Evolutionary conservation across 805 yeast genomes (phyloP).

Genomic region (Candida patagonica): DNA sequence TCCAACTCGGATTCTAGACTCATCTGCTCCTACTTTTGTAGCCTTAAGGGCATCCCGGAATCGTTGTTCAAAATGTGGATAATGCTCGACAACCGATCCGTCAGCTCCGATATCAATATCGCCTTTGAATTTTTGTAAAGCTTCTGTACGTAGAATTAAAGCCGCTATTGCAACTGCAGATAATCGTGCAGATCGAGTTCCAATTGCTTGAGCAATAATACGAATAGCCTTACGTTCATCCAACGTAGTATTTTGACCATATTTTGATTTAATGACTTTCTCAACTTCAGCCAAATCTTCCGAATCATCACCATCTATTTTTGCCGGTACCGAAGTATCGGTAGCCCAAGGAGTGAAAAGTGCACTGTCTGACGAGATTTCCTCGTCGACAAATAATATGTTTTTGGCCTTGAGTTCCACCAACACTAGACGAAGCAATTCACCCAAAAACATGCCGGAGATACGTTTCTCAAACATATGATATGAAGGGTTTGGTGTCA

Average conservation of each 20-base stretch:
- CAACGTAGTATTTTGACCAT: constrained; percentile 49
- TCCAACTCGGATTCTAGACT: constrained; percentile 62
- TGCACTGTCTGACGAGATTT: constrained; percentile 15
- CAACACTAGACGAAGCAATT: constrained; percentile 64
- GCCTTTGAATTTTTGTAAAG: constrained; percentile 55
- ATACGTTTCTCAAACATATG: constrained; percentile 92
- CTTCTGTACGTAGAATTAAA: constrained; percentile 53
- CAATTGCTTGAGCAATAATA: constrained; percentile 63
- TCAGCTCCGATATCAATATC: constrained; percentile 92
- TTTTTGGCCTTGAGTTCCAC: constrained; percentile 52
- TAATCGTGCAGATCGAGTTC: constrained; percentile 81
- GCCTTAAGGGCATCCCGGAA: constrained; percentile 63
- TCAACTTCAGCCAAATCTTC: constrained; percentile 37
- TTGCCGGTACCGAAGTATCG: constrained; percentile 76
- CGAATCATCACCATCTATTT: constrained; percentile 78
- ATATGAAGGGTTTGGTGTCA: constrained; percentile 72
- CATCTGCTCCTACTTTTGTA: constrained; percentile 55
- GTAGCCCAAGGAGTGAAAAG: constrained; percentile 65
- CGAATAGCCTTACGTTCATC: constrained; percentile 73
- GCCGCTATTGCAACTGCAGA: constrained; percentile 89
- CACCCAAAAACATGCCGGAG: constrained; percentile 90
- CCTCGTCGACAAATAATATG: constrained; percentile 36
- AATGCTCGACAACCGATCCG: constrained; percentile 88
- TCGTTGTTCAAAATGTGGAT: constrained; percentile 80
- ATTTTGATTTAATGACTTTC: constrained; percentile 35